These are phyloP conservation scores for Phaeolepiota aurea DNA, from an alignment of 768 basidiomycete genomes.

Conservation along the genomic window DNA sequence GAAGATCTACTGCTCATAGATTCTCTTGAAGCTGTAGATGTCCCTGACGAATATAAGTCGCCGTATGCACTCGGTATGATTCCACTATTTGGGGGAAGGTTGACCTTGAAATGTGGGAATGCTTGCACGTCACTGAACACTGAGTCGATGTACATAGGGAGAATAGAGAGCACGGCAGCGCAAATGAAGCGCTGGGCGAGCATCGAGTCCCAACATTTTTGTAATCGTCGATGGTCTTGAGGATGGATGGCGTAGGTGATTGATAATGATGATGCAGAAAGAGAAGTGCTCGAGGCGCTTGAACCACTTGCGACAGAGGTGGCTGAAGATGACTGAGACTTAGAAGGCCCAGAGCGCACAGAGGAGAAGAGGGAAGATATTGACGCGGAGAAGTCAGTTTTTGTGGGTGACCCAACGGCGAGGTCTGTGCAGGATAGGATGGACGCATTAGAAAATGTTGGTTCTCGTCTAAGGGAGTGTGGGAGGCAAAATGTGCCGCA, in stretches of 20 bases:
- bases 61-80: no score
- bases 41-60: no score
- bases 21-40: slow-evolving; percentile 5
- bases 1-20: slow-evolving; percentile 9
- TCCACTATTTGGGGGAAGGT: slow-evolving; percentile 47
- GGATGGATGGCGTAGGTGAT: slow-evolving; percentile 24
- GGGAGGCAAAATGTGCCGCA: slow-evolving; percentile 21
- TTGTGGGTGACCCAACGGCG: background rate
- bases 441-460: background rate
- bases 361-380: slow-evolving; percentile 10
- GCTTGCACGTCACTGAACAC: slow-evolving; percentile 43
- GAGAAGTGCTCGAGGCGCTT: slow-evolving; percentile 4
- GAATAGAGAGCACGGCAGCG: slow-evolving; percentile 42
- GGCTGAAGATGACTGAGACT: slow-evolving; percentile 14
- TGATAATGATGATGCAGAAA: background rate
- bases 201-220: slow-evolving; percentile 63
- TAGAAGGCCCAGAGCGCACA: slow-evolving; percentile 10
- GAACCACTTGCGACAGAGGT: slow-evolving; percentile 15
- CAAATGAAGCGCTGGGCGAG: slow-evolving; percentile 49
- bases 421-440: background rate
- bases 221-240: slow-evolving; percentile 55
- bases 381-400: slow-evolving; percentile 5
- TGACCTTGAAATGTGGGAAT: slow-evolving; percentile 38
- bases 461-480: slow-evolving; percentile 5
- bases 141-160: slow-evolving; percentile 60